Conservation (phyloP, 2,329 filamentous ascomycete genomes). For the Penicillium rolfsii region DNA sequence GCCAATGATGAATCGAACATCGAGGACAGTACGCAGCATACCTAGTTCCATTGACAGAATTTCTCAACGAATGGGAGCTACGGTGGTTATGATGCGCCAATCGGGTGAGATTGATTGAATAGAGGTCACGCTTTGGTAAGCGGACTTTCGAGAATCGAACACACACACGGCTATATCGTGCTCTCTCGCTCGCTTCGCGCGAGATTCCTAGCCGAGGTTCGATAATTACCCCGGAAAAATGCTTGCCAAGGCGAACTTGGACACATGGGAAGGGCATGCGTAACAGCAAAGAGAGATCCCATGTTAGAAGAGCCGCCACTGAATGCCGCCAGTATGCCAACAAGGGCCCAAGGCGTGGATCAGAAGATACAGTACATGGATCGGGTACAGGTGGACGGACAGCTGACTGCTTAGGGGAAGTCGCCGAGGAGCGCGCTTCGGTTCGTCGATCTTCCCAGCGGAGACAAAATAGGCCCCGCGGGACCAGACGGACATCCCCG, state of each 20-base stretch:
- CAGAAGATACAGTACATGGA: slow-evolving; percentile 11
- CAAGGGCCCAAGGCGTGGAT: slow-evolving; percentile 16
- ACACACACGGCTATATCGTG: background rate
- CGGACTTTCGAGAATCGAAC: background rate
- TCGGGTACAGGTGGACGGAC: slow-evolving; percentile 8
- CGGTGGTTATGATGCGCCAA: background rate
- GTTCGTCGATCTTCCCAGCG: slow-evolving; percentile 5
- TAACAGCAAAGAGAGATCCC: background rate
- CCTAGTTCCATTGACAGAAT: too few relatives aligned
- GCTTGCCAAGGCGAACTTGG: slow-evolving; percentile 11
- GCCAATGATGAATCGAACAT: slow-evolving; percentile 5
- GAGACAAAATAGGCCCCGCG: background rate
- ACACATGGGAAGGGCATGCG: background rate
- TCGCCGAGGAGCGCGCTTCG: slow-evolving; percentile 13
- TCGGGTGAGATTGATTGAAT: background rate
- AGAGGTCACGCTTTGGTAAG: slow-evolving; percentile 2
- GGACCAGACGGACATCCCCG: background rate
- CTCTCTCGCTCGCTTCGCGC: background rate
- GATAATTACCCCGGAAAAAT: background rate
- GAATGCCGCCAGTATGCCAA: slow-evolving; percentile 1
- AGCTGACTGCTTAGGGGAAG: slow-evolving; percentile 11
- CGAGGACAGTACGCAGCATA: background rate
- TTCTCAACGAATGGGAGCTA: background rate
- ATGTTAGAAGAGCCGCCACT: slow-evolving; percentile 13
- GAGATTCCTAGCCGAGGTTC: slow-evolving; percentile 13